Evolutionary conservation across 1,284 basidiomycete genomes (phyloP).

Genomic region (Sporisorium sorghi): DNA sequence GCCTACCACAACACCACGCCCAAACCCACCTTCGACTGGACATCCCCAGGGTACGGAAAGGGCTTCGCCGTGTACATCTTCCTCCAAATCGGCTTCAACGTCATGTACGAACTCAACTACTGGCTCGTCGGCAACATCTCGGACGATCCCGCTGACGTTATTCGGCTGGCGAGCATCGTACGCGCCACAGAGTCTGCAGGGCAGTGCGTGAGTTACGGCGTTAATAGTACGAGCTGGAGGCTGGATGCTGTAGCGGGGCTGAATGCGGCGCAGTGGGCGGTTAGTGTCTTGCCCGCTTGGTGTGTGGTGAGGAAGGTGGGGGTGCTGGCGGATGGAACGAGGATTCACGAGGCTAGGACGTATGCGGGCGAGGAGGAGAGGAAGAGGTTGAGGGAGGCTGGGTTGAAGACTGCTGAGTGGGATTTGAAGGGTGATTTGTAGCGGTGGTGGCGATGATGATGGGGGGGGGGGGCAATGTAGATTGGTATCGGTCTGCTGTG

Average conservation of each 20-base stretch:
- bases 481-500: too few species aligned
- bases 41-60: conserved; percentile 52
- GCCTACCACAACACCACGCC: conserved; percentile 42
- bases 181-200: conserved; percentile 65
- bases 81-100: conserved; percentile 62
- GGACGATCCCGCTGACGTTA: conserved; percentile 58
- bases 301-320: conserved; percentile 62
- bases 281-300: conserved; percentile 61
- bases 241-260: conserved; percentile 62
- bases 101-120: conserved; percentile 65
- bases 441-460: too few species aligned
- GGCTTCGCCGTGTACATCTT: conserved; percentile 65
- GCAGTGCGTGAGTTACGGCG: conserved; percentile 64
- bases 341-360: conserved; percentile 49
- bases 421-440: conserved; percentile 36
- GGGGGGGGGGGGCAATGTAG: too few species aligned
- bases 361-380: conserved; percentile 53
- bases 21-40: conserved; percentile 62
- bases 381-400: conserved; percentile 28
- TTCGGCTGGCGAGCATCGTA: conserved; percentile 62
- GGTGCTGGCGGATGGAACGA: conserved; percentile 46
- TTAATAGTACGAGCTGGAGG: conserved; percentile 60
- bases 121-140: conserved; percentile 54
- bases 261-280: conserved; percentile 62
- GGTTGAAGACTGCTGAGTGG: conserved; percentile 32